A percentile compares a stretch with the other conserved stretches of the same genome.
Evolutionary conservation across 169 alveolate genomes (phyloP).

Genomic region (Cryptosporidium parvum): DNA sequence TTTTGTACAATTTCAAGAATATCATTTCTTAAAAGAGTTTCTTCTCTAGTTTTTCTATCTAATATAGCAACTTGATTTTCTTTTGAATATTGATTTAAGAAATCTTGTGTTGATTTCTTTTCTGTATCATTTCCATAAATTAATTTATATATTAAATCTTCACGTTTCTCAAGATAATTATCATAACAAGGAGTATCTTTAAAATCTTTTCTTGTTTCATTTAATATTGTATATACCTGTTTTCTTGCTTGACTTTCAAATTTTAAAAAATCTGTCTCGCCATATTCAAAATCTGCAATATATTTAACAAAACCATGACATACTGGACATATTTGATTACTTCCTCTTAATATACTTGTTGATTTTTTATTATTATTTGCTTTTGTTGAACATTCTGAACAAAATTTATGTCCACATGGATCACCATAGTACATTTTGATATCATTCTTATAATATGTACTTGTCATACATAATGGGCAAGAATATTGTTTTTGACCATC

Average conservation of each 20-base stretch:
- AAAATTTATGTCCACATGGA: slow-evolving; percentile 68
- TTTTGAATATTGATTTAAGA: slow-evolving; percentile 43
- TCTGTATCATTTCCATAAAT: slow-evolving; percentile 52
- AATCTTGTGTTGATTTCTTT: slow-evolving; percentile 32
- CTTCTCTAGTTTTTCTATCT: slow-evolving; percentile 58
- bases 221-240: slow-evolving; percentile 49
- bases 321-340: slow-evolving; percentile 38
- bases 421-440: slow-evolving; percentile 57
- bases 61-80: slow-evolving; percentile 59
- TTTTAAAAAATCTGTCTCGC: slow-evolving; percentile 55
- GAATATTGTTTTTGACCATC: slow-evolving; percentile 6
- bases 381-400: slow-evolving; percentile 60
- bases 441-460: slow-evolving; percentile 32
- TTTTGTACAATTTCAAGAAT: slow-evolving; percentile 58
- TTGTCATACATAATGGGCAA: slow-evolving; percentile 58
- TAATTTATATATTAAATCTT: slow-evolving; percentile 32
- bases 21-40: slow-evolving; percentile 33
- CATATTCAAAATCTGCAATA: slow-evolving; percentile 49
- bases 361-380: slow-evolving; percentile 24
- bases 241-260: slow-evolving; percentile 33
- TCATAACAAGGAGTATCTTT: slow-evolving; percentile 63
- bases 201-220: slow-evolving; percentile 48
- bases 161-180: slow-evolving; percentile 48
- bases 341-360: not conserved
- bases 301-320: slow-evolving; percentile 45